Evolutionary conservation across 2,329 filamentous ascomycete species (phyloP).

Genomic region (Torrubiellomyces zombiae): DNA sequence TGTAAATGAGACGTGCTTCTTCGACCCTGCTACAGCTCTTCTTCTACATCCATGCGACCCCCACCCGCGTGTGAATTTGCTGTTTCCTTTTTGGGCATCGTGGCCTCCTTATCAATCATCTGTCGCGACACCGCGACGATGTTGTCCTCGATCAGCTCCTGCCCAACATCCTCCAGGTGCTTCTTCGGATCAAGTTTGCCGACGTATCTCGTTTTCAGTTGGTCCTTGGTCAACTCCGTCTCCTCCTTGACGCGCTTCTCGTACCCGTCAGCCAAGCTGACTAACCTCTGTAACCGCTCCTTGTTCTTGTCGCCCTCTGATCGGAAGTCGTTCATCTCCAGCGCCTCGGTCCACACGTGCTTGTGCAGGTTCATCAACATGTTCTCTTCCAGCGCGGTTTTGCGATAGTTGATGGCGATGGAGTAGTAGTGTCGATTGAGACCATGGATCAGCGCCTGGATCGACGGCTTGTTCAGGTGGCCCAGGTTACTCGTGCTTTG

Average conservation of each 20-base stretch:
- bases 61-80: conserved; percentile 34
- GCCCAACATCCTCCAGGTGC: conserved; percentile 91
- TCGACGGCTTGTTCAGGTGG: conserved; percentile 98
- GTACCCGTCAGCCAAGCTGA: conserved; percentile 83
- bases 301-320: conserved; percentile 72
- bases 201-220: conserved; percentile 96
- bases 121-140: conserved; percentile 96
- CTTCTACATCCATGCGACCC: conserved; percentile 55
- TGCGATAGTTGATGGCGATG: conserved; percentile 95
- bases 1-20: too few relatives aligned
- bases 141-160: conserved; percentile 96
- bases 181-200: conserved; percentile 99
- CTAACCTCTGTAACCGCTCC: conserved; percentile 73
- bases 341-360: conserved; percentile 95
- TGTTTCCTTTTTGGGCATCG: conserved; percentile 58
- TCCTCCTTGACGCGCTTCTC: conserved; percentile 99
- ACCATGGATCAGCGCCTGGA: conserved; percentile 95
- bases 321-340: conserved; percentile 93
- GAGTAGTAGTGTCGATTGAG: conserved; percentile 99
- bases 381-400: conserved; percentile 94
- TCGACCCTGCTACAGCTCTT: conserved; percentile 23
- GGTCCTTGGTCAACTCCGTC: conserved; percentile 90
- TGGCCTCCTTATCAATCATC: conserved; percentile 99
- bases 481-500: conserved; percentile 97
- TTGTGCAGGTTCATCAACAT: conserved; percentile 99